Percentiles rank a stretch among this genome's conserved stretches.
Evolutionary conservation across 2,329 filamentous ascomycete genomes (phyloP).

Genomic region (Penicillium thymicola): DNA sequence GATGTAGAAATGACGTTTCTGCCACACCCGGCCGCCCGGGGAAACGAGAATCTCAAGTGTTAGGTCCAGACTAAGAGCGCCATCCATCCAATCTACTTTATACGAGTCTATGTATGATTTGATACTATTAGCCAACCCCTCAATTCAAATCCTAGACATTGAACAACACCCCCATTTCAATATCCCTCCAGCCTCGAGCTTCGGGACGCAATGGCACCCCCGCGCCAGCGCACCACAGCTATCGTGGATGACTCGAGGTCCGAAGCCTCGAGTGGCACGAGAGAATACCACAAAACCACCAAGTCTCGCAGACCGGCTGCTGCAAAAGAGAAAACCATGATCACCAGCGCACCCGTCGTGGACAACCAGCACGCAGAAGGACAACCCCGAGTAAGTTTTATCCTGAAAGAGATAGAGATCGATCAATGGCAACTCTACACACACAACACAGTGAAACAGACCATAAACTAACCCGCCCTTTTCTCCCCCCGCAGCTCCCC

Average conservation of each 20-base stretch:
- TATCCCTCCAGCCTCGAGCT: slow-evolving; percentile 7
- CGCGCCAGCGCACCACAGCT: slow-evolving; percentile 42
- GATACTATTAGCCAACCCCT: not conserved
- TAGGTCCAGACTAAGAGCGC: not conserved
- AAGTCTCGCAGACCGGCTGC: slow-evolving; percentile 35
- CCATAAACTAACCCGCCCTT: not conserved
- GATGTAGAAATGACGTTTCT: slow-evolving; percentile 10
- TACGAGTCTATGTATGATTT: not conserved
- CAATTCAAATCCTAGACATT: not conserved
- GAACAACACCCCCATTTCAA: not conserved
- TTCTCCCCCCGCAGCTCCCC: slow-evolving; percentile 32
- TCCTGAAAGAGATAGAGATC: not conserved
- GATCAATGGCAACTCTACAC: not conserved
- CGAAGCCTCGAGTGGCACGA: slow-evolving; percentile 46
- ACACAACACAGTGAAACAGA: not conserved
- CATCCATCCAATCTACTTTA: slow-evolving; percentile 1
- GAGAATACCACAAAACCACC: slow-evolving; percentile 33
- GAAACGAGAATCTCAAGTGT: slow-evolving; percentile 8
- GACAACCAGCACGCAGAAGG: slow-evolving; percentile 6
- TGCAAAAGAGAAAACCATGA: slow-evolving; percentile 25
- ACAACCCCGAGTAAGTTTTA: slow-evolving; percentile 32
- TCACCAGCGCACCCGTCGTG: slow-evolving; percentile 30
- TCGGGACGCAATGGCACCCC: slow-evolving; percentile 42
- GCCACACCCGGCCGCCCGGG: slow-evolving; percentile 5
- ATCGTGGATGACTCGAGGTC: slow-evolving; percentile 47